Evolutionary conservation across 768 basidiomycete species (phyloP), one percentile per base, ranked within the genome.

Genomic region (Crassisporium funariophilum): DNA sequence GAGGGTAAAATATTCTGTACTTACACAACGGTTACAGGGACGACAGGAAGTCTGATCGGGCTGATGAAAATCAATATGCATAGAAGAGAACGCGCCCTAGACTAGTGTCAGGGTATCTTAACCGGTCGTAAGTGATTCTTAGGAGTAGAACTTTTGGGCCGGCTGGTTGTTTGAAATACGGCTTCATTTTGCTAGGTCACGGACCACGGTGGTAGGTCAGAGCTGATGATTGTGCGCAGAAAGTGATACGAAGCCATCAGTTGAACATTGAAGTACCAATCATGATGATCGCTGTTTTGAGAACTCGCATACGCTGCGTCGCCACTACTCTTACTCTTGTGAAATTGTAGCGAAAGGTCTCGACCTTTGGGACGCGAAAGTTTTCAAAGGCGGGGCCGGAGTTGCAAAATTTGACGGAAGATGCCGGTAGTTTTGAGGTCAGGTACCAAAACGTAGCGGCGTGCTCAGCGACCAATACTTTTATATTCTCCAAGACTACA

Each of bases 321-420:
- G n/a, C n/a, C n/a, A n/a, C n/a, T n/a, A n/a, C n/a, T n/a, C n/a
- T n/a, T n/a, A n/a, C n/a, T n/a, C n/a, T n/a, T n/a, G n/a, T n/a
- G n/a, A n/a, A n/a, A n/a, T n/a, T n/a, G n/a, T n/a, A n/a, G n/a
- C n/a, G 48, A 43, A 37, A 44, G 24, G 35, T 13, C 11, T 29
- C 39, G 34, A 15, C 19, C 48, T 44, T 49, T 48, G 29, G 44
- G 38, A 50, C 11, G n/a, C 44, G 47, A 44, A 54, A 48, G 50
- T 57, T 57, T 54, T 54, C 5, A n/a, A 46, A 49, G 43, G 45
- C 54, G 49, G 64, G 66, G 69, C 72, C 74, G 74, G 74, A 73
- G 70, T 74, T 73, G 70, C 71, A 76, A 75, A 67, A 58, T 69
- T 74, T 69, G 66, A 69, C 70, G 72, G 73, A 51, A 68, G 61